Evolutionary conservation across 306 rosid species (phyloP), one percentile per base, ranked within the genome.

Genomic region (Pueraria montana): DNA sequence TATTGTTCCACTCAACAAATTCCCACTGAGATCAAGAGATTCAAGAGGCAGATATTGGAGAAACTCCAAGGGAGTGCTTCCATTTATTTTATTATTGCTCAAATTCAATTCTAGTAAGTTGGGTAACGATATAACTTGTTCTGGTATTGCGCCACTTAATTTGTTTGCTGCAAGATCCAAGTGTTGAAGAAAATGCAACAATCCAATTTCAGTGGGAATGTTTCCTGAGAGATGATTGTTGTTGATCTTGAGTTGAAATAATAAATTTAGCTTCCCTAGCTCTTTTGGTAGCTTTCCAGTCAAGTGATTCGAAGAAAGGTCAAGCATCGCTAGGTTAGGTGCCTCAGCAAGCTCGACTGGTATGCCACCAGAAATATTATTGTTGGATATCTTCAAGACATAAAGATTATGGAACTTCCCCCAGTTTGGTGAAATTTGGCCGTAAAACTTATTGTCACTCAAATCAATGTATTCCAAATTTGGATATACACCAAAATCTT

Each of bases 401-500:
- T 34, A 0, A 34, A 34, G 40, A 34, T 5, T 34, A 1, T 4
- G 40, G 8, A 6, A 34, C 40, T 6, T 34, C 40, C 40, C 40
- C 40, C 40, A 34, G 40, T 34, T 34, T 34, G 50, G 26, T 20
- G 87, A 63, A 40, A 84, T 53, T 17, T 64, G 72, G 20, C 87
- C 83, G 63, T 63, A 7, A 16, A 84, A 30, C 21, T 84, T 72
- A 14, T 84, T 84, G 79, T 65, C 70, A 1, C 40, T 34, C 40
- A 34, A 34, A 34, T 34, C 40, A 34, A 34, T 34, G 40, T 34
- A 34, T 0, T 2, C 0, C 77, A 86, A 38, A 11, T 76, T 11
- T 1, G 86, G 86, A 62, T 87, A 89, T 2, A 71, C 63, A 4
- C 87, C 86, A 26, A 87, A 83, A 42, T 49, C 87, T 14, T 68